Base-by-base conservation (phyloP, 2,329 filamentous ascomycete genomes). In the Colletotrichum falcatum region DNA sequence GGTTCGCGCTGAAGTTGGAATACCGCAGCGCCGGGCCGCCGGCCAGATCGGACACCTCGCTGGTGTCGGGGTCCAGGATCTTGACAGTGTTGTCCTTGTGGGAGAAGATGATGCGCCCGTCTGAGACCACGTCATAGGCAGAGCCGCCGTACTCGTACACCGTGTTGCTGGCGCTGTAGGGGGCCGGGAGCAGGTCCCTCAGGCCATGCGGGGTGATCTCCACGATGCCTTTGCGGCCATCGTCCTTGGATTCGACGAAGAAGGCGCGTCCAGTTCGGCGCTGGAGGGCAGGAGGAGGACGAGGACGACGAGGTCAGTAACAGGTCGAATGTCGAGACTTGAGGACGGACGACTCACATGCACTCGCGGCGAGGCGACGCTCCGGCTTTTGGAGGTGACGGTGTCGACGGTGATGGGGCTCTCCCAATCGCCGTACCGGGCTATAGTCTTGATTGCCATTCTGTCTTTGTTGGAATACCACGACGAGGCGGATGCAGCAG, bases 81-180 rank as follows among this genome's bases (percentile, higher is more conserved):
- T 82, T 81, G 20, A 88, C 79, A 0, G 82, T 80, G 58, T 82
- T 79, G 33, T 83, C 81, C 18, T 77, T 76, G 65, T 87, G 82
- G 14, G 82, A 82, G 72, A 88, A 87, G 48, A 88, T 77, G 59
- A 88, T 77, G 16, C 78, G 75, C 3, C 80, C 81, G 61, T 83
- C 79, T 0, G 74, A 74, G 1, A 82, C 72, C 7, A 85, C 75
- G 2, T 79, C 80, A 59, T 83, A 83, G 0, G 84, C 77, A 3
- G 81, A 81, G 14, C 86, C 86, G 1, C 87, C 87, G 61, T 88
- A 88, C 71, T 87, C 86, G 70, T 89, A 86, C 20, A 88, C 83
- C 1, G 76, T 79, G 33, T 83, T 85, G 54, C 79, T 76, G 5
- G 81, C 84, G 69, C 80, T 84, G 73, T 83, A 83, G 0, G 81